These are phyloP conservation scores for Phaeoacremonium minimum DNA, from an alignment of 2,329 filamentous ascomycete species.

Conservation along the genomic window DNA sequence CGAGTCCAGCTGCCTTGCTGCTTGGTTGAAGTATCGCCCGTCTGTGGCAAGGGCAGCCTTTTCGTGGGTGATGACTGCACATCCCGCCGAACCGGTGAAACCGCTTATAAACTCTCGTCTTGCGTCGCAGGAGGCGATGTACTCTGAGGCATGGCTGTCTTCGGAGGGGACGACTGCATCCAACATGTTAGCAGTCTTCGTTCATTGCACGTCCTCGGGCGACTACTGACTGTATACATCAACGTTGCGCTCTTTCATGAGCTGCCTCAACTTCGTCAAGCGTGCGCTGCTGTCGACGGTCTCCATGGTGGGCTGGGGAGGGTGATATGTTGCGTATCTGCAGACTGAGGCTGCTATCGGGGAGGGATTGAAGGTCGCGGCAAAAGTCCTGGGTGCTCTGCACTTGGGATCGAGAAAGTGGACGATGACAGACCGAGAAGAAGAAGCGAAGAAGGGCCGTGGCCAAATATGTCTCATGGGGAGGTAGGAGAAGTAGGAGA, in stretches of 20 bases:
- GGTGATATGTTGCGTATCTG: conserved; percentile 19
- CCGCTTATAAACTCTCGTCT: conserved; percentile 88
- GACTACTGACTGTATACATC: conserved; percentile 79
- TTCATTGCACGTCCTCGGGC: conserved; percentile 11
- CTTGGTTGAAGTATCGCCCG: conserved; percentile 97
- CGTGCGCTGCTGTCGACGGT: conserved; percentile 74
- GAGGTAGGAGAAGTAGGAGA: neutral
- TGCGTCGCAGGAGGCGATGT: conserved; percentile 93
- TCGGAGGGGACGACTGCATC: conserved; percentile 84
- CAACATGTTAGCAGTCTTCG: conserved; percentile 29
- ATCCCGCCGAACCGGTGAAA: conserved; percentile 92
- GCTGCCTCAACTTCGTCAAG: conserved; percentile 68
- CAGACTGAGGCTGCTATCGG: conserved; percentile 14
- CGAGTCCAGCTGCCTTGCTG: conserved; percentile 78
- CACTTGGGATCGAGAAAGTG: conserved; percentile 7
- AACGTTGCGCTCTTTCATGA: conserved; percentile 84
- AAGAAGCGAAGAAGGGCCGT: conserved; percentile 10
- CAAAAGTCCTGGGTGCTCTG: neutral
- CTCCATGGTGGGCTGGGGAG: conserved; percentile 52
- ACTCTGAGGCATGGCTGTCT: conserved; percentile 96
- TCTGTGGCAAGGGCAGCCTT: conserved; percentile 92
- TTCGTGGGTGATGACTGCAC: conserved; percentile 79
- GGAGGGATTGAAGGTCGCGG: neutral
- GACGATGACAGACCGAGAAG: conserved; percentile 7
- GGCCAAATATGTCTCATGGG: conserved; percentile 18